These are phyloP conservation scores for Cutaneotrichosporon spelunceum DNA, from an alignment of 1,284 basidiomycete species.

Conservation along the genomic window DNA sequence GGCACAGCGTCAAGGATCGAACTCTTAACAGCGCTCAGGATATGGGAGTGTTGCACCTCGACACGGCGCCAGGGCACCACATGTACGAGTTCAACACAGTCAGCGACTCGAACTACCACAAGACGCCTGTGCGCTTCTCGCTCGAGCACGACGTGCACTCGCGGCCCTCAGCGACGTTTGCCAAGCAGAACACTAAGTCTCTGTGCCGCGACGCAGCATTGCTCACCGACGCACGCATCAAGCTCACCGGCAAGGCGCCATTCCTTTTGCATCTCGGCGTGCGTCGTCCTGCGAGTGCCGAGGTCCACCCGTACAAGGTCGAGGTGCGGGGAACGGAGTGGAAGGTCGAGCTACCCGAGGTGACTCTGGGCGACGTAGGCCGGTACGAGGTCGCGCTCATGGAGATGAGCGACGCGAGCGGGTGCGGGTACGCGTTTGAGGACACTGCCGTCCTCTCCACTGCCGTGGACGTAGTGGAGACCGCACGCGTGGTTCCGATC, in stretches of 20 bases:
- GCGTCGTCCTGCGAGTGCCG: conserved; percentile 67
- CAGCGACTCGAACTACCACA: conserved; percentile 73
- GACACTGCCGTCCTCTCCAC: conserved; percentile 58
- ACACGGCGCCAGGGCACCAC: conserved; percentile 71
- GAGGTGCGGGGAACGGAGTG: conserved; percentile 63
- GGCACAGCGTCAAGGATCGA: conserved; percentile 59
- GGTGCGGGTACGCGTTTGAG: conserved; percentile 68
- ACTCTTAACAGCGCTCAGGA: conserved; percentile 82
- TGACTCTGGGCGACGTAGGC: conserved; percentile 71
- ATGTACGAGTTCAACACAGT: conserved; percentile 85
- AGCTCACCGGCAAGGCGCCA: conserved; percentile 77
- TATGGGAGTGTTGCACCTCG: conserved; percentile 77
- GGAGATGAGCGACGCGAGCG: conserved; percentile 69
- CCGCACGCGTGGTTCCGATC: conserved; percentile 83
- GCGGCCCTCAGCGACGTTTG: conserved; percentile 74
- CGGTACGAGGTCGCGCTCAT: conserved; percentile 75
- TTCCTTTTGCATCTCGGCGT: conserved; percentile 75
- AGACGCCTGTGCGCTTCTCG: conserved; percentile 53
- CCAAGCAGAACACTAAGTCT: conserved; percentile 62
- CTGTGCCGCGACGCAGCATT: conserved; percentile 65
- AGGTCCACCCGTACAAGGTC: conserved; percentile 61
- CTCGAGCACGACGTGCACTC: conserved; percentile 78
- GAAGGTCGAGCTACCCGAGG: conserved; percentile 70
- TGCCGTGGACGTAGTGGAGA: conserved; percentile 87
- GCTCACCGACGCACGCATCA: conserved; percentile 60